Evolutionary conservation across 140 eudicot genomes (phyloP), one percentile per base, ranked within the genome.

Genomic region (Oenanthe javanica): DNA sequence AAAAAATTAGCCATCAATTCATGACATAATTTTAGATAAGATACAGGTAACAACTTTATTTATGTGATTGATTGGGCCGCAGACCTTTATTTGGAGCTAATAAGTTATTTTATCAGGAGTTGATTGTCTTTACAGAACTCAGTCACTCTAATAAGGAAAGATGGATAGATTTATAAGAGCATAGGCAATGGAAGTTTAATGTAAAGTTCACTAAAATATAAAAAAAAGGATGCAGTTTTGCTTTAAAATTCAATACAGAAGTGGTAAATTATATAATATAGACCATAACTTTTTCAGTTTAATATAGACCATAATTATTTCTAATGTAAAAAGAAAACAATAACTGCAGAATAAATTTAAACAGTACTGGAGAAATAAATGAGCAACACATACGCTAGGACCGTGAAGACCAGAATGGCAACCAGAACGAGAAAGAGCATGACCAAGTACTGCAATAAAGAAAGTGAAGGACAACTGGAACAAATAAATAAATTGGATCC

Each of bases 351-450:
- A 48, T 75, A 19, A 19, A 8, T 19, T 9, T 40, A 9, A 59
- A 21, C 50, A 61, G 23, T 43, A 21, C 57, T 59, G 73, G 2
- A 78, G 42, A 14, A 19, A 40, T 6, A 59, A 19, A 54, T 38
- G 18, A 57, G 45, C 49, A 67, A 45, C 75, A 87, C 97, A 87
- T 88, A 92, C 98, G 93, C 98, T 80, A 94, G 81, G 47, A 94
- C 94, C 0, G 96, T 94, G 85, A 90, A 94, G 86, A 90, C 84
- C 88, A 94, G 83, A 75, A 94, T 42, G 45, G 45, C 45, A 42
- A 94, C 87, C 86, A 94, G 86, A 81, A 94, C 89, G 70, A 89
- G 70, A 88, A 90, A 90, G 63, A 94, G 85, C 94, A 90, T 72
- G 88, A 90, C 75, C 74, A 94, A 83, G 85, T 94, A 94, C 98